Evolutionary conservation across 2,329 filamentous ascomycete species (phyloP), one percentile per base, ranked within the genome.

Genomic region (Daldinia eschscholtzii): DNA sequence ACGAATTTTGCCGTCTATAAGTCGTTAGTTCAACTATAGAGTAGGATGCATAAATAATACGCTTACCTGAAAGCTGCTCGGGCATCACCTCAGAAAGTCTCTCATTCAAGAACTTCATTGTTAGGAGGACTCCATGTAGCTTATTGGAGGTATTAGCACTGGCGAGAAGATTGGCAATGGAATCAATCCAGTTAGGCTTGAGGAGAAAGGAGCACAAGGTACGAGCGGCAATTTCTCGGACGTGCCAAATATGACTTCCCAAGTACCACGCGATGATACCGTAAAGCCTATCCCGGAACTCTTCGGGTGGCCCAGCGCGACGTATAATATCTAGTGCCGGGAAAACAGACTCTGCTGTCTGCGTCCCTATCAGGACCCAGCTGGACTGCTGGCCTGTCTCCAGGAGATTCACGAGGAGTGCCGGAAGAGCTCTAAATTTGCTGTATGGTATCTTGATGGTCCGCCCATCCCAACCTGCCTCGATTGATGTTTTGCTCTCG

Each of bases 251-350:
- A 0, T 86, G 86, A 69, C 90, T 93, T 10, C 83, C 86, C 3
- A 93, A 83, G 61, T 94, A 89, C 46, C 83, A 83, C 6, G 85
- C 79, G 6, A 95, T 88, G 53, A 87, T 83, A 2, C 79, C 74
- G 72, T 87, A 85, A 4, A 94, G 86, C 53, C 86, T 83, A 1
- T 83, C 80, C 1, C 86, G 82, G 65, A 87, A 80, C 2, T 83
- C 77, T 26, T 86, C 83, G 0, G 92, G 92, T 0, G 92, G 89
- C 0, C 89, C 88, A 10, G 91, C 90, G 59, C 92, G 87, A 56
- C 92, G 88, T 57, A 96, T 85, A 39, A 97, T 92, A 73, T 95
- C 92, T n/a, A 97, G 82, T 0, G 92, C 92, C 0, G 93, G 93
- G 75, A 96, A 95, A 2, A 95, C 91, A 0, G 90, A 91, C 79